These are phyloP conservation scores for Trichosporon sp. DNA, from an alignment of 1,284 basidiomycete genomes.

Conservation along the genomic window DNA sequence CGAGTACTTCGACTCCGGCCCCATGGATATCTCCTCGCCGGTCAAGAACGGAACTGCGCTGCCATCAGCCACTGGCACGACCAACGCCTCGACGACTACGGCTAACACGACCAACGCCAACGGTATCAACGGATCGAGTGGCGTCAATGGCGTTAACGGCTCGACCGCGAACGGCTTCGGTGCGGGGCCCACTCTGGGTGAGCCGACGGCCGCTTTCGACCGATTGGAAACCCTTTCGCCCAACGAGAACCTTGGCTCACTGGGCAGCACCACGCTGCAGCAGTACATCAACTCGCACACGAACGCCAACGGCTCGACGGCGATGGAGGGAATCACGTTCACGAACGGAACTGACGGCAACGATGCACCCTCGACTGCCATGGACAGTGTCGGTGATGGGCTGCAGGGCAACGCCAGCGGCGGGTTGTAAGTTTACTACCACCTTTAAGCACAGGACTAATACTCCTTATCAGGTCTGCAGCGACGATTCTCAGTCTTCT, in stretches of 20 bases:
- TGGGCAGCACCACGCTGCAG: conserved; percentile 12
- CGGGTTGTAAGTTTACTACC: background rate
- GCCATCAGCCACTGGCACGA: background rate
- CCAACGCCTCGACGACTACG: background rate
- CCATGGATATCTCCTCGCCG: conserved; percentile 23
- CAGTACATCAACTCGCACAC: conserved; percentile 10
- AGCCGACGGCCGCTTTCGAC: conserved; percentile 33
- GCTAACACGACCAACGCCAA: background rate
- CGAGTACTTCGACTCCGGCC: conserved; percentile 41
- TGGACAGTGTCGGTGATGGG: conserved; percentile 3
- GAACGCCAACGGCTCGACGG: background rate
- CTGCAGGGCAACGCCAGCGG: background rate
- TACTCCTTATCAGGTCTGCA: conserved; percentile 31
- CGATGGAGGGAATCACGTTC: conserved; percentile 19
- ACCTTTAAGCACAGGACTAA: conserved; percentile 1
- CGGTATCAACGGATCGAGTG: background rate
- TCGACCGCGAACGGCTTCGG: background rate
- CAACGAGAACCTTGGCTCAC: conserved; percentile 22
- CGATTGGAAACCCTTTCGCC: conserved; percentile 35
- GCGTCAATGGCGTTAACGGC: conserved; percentile 1
- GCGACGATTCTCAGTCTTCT: conserved; percentile 47
- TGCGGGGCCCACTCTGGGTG: conserved; percentile 25
- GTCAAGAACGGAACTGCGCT: conserved; percentile 4
- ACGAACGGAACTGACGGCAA: conserved; percentile 9
- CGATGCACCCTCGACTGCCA: background rate